Evolutionary conservation across 2,329 filamentous ascomycete genomes (phyloP).

Genomic region (Dothistroma pini): DNA sequence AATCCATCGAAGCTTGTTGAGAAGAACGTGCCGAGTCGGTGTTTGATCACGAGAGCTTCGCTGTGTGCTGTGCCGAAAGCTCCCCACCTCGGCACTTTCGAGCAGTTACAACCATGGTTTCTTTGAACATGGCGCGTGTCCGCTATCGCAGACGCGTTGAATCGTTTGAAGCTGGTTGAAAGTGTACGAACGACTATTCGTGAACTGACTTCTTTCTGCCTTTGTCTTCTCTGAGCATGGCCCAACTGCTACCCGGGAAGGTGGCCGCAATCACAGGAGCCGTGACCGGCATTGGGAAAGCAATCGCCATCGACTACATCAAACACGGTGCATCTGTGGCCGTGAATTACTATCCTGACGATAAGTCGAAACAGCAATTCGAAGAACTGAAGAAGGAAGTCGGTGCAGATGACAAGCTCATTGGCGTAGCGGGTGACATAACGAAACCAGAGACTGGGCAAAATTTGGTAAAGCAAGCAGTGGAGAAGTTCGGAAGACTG

Average conservation of each 20-base stretch:
- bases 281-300: conserved; percentile 80
- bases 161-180: not conserved
- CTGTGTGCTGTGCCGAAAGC: conserved; percentile 11
- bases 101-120: not conserved
- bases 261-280: conserved; percentile 84
- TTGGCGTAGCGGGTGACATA: conserved; percentile 73
- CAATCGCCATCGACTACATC: conserved; percentile 76
- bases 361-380: conserved; percentile 48
- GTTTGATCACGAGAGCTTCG: conserved; percentile 10
- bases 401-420: conserved; percentile 43
- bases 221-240: conserved; percentile 7
- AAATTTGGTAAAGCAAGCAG: conserved; percentile 63
- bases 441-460: conserved; percentile 68
- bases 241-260: conserved; percentile 62
- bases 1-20: not conserved
- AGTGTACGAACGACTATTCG: not conserved
- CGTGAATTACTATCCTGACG: conserved; percentile 70
- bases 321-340: conserved; percentile 73
- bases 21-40: not conserved
- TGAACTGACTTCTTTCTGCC: not conserved
- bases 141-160: conserved; percentile 7
- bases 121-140: conserved; percentile 9
- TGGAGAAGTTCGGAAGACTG: conserved; percentile 54
- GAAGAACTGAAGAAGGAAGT: conserved; percentile 47
- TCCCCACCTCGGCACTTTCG: conserved; percentile 6